Evolutionary conservation across 2,329 filamentous ascomycete species (phyloP).

Genomic region (Fusarium keratoplasticum): DNA sequence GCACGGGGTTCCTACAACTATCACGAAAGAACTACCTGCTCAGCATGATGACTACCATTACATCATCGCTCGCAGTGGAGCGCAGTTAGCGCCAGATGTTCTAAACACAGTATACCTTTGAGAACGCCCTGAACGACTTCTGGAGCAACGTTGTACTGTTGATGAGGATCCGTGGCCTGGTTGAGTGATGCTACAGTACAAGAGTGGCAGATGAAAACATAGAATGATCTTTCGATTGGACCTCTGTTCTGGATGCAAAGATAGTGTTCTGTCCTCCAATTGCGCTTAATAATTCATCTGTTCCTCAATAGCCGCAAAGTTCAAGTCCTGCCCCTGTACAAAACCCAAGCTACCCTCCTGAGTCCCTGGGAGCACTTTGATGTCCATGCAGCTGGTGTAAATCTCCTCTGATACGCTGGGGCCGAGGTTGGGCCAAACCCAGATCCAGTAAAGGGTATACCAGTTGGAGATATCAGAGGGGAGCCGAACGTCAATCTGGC

Average conservation of each 20-base stretch:
- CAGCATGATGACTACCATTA: not conserved
- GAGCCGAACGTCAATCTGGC: not conserved
- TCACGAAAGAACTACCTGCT: not conserved
- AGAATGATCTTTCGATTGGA: no score
- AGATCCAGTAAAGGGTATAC: not conserved
- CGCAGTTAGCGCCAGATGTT: not conserved
- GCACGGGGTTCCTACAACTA: not conserved
- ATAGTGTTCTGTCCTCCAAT: not conserved
- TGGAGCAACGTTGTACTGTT: not conserved
- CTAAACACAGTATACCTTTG: not conserved
- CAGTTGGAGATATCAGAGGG: not conserved
- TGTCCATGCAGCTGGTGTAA: not conserved
- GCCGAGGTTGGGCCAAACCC: not conserved
- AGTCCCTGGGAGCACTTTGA: not conserved
- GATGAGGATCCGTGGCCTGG: not conserved
- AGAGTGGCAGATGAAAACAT: no score
- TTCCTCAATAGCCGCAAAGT: not conserved
- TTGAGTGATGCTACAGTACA: no score
- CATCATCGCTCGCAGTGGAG: not conserved
- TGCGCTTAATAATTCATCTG: not conserved
- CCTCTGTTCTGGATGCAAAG: no score
- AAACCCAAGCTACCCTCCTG: not conserved
- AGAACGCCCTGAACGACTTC: not conserved
- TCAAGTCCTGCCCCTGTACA: not conserved
- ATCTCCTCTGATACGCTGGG: not conserved